phyloP scores from a whole-genome alignment of 1,284 basidiomycete species.

The Anthracocystis walkeri region DNA sequence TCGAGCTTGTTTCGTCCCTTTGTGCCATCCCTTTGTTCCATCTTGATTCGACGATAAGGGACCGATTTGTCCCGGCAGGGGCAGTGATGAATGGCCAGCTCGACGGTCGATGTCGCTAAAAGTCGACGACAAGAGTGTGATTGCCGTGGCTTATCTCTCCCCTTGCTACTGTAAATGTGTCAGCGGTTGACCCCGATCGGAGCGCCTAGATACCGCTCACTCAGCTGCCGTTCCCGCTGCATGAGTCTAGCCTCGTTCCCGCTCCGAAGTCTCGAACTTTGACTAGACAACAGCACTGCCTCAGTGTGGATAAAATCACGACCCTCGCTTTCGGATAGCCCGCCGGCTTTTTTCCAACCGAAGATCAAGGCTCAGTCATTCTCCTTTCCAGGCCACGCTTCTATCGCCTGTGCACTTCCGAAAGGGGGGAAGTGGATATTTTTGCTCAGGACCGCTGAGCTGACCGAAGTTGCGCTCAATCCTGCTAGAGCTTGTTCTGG shows the following conservation, averaged over 20 bases:
- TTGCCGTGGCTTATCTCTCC: too few relatives aligned
- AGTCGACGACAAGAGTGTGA: too few relatives aligned
- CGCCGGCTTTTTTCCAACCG: neutral
- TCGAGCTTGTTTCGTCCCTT: neutral
- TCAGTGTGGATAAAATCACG: neutral
- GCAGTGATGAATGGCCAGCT: neutral
- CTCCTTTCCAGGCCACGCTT: neutral
- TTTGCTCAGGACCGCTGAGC: neutral
- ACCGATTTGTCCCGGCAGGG: neutral
- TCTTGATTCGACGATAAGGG: slow-evolving; percentile 3
- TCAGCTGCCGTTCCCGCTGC: neutral
- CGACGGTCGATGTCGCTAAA: too few relatives aligned
- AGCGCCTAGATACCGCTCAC: slow-evolving; percentile 8
- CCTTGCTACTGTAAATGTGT: neutral
- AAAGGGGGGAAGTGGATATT: neutral
- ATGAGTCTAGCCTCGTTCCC: neutral
- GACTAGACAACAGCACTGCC: neutral
- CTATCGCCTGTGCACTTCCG: neutral
- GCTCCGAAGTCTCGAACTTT: neutral
- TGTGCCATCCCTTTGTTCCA: too few relatives aligned
- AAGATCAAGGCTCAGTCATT: neutral
- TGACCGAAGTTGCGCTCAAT: neutral
- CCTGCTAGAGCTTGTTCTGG: neutral
- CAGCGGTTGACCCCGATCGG: neutral
- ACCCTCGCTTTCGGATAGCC: slow-evolving; percentile 1